Evolutionary conservation across 371 early-diverging fungal genomes (phyloP), one percentile per base, ranked within the genome.

Genomic region (Batrachochytrium dendrobatidis): DNA sequence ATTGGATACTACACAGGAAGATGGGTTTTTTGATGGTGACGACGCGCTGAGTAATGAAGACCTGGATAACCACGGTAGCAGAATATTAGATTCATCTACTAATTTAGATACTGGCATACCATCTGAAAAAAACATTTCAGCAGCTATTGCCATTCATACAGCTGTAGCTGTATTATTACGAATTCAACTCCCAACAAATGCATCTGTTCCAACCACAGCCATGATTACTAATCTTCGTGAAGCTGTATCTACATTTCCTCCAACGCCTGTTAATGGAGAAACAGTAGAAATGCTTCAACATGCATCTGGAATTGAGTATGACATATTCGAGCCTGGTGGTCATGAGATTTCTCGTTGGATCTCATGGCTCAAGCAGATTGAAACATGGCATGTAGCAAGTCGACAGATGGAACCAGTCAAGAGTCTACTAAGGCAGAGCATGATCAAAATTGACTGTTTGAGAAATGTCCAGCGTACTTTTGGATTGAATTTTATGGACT

Each of bases 351-450:
- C 22, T 22, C 8, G 22, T 8, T 48, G 49, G 49, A 18, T 48
- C 22, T 12, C 12, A 18, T 60, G 60, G 60, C 7, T 60, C 32
- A 18, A 31, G 10, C 55, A 60, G 25, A 43, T 53, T 22, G 33
- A 54, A 7, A n/a, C 29, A 10, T 60, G 60, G 60, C 53, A 60
- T 10, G 26, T 22, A 15, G 24, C 60, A 6, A 60, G 32, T n/a
- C 53, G 32, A 30, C 55, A 60, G 55, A 60, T 60, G 60, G 60
- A 60, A 25, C 55, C 60, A n/a, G 60, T 60, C 29, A 60, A 60
- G 24, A 55, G 44, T 24, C 55, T 60, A 20, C 44, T 60, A 22
- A 43, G 60, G 22, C n/a, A 50, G 25, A 60, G 60, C 29, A 60
- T 60, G 60, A 8, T 29, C 6, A 60, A 60, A 33, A 60, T 60